Evolutionary conservation across 2,329 filamentous ascomycete genomes (phyloP).

Genomic region (Neofusicoccum umdonicola): DNA sequence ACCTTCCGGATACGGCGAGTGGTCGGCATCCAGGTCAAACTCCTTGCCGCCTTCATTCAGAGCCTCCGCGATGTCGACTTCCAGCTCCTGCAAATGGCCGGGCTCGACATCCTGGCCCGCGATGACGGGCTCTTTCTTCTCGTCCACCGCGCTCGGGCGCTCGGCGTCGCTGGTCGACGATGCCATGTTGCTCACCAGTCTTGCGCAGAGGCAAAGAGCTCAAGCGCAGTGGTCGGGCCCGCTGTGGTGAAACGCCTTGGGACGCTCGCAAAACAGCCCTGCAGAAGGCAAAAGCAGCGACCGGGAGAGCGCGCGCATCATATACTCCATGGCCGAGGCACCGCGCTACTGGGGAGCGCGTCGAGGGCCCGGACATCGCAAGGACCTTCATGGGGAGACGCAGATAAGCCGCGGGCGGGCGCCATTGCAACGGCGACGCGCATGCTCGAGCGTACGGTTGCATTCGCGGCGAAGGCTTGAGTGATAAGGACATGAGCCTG

Average conservation of each 20-base stretch:
- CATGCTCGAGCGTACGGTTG: neutral
- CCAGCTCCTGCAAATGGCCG: conserved; percentile 12
- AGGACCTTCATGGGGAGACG: neutral
- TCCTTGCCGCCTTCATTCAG: conserved; percentile 3
- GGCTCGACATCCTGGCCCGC: conserved; percentile 5
- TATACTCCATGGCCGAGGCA: neutral
- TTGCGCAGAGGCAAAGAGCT: neutral
- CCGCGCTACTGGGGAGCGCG: neutral
- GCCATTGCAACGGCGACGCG: neutral
- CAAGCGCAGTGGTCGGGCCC: neutral
- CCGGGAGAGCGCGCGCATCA: neutral
- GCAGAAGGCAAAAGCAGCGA: neutral
- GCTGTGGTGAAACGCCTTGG: neutral
- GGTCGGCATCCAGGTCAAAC: conserved; percentile 12
- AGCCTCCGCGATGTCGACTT: conserved; percentile 10
- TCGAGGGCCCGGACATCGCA: neutral
- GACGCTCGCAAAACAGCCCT: neutral
- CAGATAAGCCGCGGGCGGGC: neutral
- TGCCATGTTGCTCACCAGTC: neutral
- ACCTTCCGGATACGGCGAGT: conserved; percentile 17
- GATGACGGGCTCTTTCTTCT: conserved; percentile 2
- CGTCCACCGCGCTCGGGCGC: neutral
- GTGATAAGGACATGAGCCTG: neutral
- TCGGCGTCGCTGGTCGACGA: neutral
- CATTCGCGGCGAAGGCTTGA: neutral